phyloP scores from a whole-genome alignment of 768 basidiomycete genomes.

The Hygrocybe coccinea region DNA sequence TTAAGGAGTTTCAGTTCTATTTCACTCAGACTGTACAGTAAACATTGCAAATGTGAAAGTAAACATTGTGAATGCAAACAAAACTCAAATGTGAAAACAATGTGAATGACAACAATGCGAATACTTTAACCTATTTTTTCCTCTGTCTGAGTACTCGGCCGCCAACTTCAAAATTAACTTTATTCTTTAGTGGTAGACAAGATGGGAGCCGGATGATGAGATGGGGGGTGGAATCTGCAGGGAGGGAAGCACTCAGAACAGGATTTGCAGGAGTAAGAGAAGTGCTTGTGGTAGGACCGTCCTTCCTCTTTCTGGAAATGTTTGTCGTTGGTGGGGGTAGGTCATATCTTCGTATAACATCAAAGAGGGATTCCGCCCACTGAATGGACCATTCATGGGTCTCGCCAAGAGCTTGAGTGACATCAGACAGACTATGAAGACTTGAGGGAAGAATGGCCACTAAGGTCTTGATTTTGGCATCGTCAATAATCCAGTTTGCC shows the following conservation, averaged over 20 bases:
- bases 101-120: too few relatives aligned
- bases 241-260: too few relatives aligned
- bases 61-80: too few relatives aligned
- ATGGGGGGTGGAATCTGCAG: background rate
- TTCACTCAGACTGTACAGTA: too few relatives aligned
- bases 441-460: background rate
- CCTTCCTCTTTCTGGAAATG: background rate
- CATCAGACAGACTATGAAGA: background rate
- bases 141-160: too few relatives aligned
- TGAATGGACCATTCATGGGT: background rate
- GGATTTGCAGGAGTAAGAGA: too few relatives aligned
- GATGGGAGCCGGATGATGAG: background rate
- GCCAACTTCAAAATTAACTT: background rate
- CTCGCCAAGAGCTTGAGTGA: background rate
- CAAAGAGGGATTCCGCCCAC: background rate
- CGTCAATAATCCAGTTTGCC: slow-evolving; percentile 1
- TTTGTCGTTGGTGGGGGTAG: background rate
- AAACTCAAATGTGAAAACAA: too few relatives aligned
- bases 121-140: too few relatives aligned
- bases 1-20: background rate
- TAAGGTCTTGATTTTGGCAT: slow-evolving; percentile 1
- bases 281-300: background rate
- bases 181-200: background rate
- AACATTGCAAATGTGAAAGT: too few relatives aligned
- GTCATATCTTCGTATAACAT: background rate